Evolutionary conservation across 2,329 filamentous ascomycete genomes (phyloP), one percentile per base, ranked within the genome.

Genomic region (Paraphoma chrysanthemicola): DNA sequence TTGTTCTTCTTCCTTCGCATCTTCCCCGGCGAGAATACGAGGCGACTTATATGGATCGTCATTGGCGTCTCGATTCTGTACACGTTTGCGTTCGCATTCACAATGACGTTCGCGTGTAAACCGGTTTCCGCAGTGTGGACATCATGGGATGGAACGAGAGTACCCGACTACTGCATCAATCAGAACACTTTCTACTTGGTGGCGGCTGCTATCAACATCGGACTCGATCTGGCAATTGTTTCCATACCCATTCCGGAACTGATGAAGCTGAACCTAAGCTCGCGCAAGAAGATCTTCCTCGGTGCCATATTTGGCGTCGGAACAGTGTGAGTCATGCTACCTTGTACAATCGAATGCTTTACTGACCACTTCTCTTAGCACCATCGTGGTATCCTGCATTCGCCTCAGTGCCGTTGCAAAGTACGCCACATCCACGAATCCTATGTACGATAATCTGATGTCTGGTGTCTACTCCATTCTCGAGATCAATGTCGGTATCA

Each of bases 1-100:
- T 44, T 72, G 54, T 57, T 67, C 58, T 62, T 67, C 62, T 61
- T 66, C 54, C 44, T 65, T n/a, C 53, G 66, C 48, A 64, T 77
- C 62, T 59, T 69, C 48, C 71, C 72, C 14, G 59, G 63, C 4
- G 42, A 60, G 43, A 23, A 36, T 3, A 52, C 63, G 2, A 55
- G 55, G 11, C 48, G 28, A 4, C 29, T 54, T 9, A 51, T 64
- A 4, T 61, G 31, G 10, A 47, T 47, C 14, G 43, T 54, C 14
- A 56, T 62, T 18, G 59, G 31, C 6, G 38, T 59, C 8, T 54
- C 59, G n/a, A 48, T 57, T 2, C 17, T 46, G 16, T 54, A 53
- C 31, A 52, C 55, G 6, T 10, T 66, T 10, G 53, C 57, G 17
- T 66, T 71, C 33, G 68, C 61, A 10, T 23, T 59, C 12, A 39